Base-by-base conservation (phyloP, 2,329 filamentous ascomycete species). In the Talaromyces sp. region DNA sequence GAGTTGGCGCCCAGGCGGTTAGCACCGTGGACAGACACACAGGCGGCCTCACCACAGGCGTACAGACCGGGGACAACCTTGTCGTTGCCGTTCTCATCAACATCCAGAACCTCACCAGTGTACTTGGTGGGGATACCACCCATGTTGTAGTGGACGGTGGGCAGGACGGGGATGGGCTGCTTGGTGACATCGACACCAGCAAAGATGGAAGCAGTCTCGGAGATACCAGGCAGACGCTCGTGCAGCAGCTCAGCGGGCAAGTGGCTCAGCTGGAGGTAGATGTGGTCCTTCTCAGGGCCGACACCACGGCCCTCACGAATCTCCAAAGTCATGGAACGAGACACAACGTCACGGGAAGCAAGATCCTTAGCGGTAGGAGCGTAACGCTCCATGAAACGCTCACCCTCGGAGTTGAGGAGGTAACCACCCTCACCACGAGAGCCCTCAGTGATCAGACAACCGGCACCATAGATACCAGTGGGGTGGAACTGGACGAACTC, bases 401-500 rank as follows among this genome's bases (percentile, higher is more conserved):
- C 94, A 80, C 93, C 93, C 82, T 97, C 90, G 5, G 90, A 91
- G 85, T 99, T 99, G 64, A 97, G 85, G 47, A 99, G 86, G 76
- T 97, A 97, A 70, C 93, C 93, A 83, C 93, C 93, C 83, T 97
- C 94, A 81, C 94, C 94, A 83, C 94, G 91, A 65, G 93, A 91
- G 67, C 93, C 93, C 80, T 99, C 93, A 11, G 94, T 97, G 72
- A 99, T 99, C 83, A 99, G 81, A 78, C 93, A 96, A 63, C 93
- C 93, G 69, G 93, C 94, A 70, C 94, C 94, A 76, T 99, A 99
- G 79, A 99, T 97, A 85, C 93, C 93, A 63, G 93, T 97, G 51
- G 93, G 93, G 77, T 99, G 93, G 86, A 99, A 99, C 80, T 99
- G 93, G 59, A 99, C 94, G 77, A 99, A 99, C 76, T 99, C 94